Conservation (phyloP, 805 yeast species). For the Suhomyces faveliae region DNA sequence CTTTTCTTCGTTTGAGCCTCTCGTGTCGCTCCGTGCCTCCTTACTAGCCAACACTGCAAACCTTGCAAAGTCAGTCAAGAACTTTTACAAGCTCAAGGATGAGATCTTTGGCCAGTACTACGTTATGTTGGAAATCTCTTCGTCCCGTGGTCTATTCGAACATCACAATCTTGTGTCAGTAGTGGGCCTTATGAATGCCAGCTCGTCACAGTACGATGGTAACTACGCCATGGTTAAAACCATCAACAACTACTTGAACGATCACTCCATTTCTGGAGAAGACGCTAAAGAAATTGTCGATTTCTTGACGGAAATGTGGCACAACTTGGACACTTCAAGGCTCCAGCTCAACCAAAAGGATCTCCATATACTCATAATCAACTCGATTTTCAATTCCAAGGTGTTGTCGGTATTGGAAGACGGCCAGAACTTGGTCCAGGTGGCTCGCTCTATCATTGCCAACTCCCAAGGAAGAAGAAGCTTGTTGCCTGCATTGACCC, state of each 20-base stretch:
- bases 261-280: constrained; percentile 8
- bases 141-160: constrained; percentile 1
- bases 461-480: constrained; percentile 64
- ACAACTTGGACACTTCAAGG: constrained; percentile 53
- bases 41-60: constrained; percentile 21
- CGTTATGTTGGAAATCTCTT: constrained; percentile 9
- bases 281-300: constrained; percentile 20
- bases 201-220: constrained; percentile 22
- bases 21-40: constrained; percentile 17
- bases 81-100: constrained; percentile 46
- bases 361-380: constrained; percentile 58
- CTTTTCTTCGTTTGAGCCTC: background rate
- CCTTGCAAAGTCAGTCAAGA: constrained; percentile 21
- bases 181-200: constrained; percentile 14
- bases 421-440: constrained; percentile 25
- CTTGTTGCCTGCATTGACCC: constrained; percentile 59
- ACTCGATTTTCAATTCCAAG: constrained; percentile 43
- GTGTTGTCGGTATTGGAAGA: constrained; percentile 41
- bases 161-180: background rate
- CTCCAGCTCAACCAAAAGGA: constrained; percentile 63
- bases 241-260: constrained; percentile 14
- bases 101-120: constrained; percentile 33
- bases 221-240: constrained; percentile 25
- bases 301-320: constrained; percentile 53
- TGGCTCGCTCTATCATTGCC: constrained; percentile 44